Percentiles rank a stretch among this genome's conserved stretches.
Evolutionary conservation across 768 basidiomycete species (phyloP).

Genomic region (Cystobasidiopsis lactophilus): DNA sequence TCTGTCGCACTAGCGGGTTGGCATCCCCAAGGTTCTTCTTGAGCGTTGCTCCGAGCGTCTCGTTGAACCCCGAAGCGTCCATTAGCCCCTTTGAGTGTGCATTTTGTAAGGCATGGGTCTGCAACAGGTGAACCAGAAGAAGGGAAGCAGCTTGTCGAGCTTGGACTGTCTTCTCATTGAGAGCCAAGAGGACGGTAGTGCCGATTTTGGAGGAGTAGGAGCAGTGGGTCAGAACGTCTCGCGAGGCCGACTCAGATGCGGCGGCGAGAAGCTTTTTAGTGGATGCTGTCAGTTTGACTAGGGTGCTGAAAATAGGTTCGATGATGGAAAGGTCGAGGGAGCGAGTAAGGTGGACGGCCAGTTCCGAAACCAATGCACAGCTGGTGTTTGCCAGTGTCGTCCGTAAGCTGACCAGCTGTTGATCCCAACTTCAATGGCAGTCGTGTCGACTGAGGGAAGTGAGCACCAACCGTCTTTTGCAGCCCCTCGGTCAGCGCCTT

Average conservation of each 20-base stretch:
- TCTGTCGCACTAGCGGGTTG: slow-evolving; percentile 57
- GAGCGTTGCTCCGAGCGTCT: slow-evolving; percentile 49
- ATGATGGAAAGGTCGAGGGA: slow-evolving; percentile 49
- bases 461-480: slow-evolving; percentile 48
- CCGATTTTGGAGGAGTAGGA: slow-evolving; percentile 47
- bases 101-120: slow-evolving; percentile 45
- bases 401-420: slow-evolving; percentile 60
- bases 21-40: slow-evolving; percentile 53
- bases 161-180: slow-evolving; percentile 64
- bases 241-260: slow-evolving; percentile 53
- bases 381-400: slow-evolving; percentile 72
- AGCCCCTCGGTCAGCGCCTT: slow-evolving; percentile 65
- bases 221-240: slow-evolving; percentile 43
- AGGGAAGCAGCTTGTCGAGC: slow-evolving; percentile 35
- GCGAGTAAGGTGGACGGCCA: slow-evolving; percentile 42
- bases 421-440: slow-evolving; percentile 2
- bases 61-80: slow-evolving; percentile 41
- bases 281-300: slow-evolving; percentile 64
- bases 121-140: slow-evolving; percentile 56
- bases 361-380: slow-evolving; percentile 51
- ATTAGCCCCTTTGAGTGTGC: too few species aligned
- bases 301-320: slow-evolving; percentile 50
- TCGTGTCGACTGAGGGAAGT: neutral
- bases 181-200: slow-evolving; percentile 41
- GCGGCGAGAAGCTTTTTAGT: slow-evolving; percentile 84